Base-by-base conservation (phyloP, 2,329 filamentous ascomycete genomes). In the Chrysoporthe austroafricana region DNA sequence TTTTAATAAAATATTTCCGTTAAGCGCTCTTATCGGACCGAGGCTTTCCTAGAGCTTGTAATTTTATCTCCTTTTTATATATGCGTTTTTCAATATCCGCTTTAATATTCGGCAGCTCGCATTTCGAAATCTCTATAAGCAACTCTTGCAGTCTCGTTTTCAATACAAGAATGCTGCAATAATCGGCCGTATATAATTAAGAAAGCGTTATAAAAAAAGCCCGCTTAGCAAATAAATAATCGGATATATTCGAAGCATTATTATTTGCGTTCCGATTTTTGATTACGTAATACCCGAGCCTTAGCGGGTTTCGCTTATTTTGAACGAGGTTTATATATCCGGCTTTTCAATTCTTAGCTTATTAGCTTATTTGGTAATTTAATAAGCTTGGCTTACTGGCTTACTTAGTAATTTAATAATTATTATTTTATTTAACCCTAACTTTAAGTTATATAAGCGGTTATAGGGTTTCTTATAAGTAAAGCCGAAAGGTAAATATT, bases 231-330 rank as follows among this genome's bases (percentile, higher is more conserved):
- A 44, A 58, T 4, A 76, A 71, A 0, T 81, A 77, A 0, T 79
- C 70, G 0, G 73, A 66, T 0, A 80, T 65, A 0, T 73, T 76
- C 0, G 78, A 78, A 0, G 72, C 65, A 0, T 57, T 70, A 5
- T 84, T 81, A 16, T 84, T 82, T 0, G 81, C 79, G 14, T 83
- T 74, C 0, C 83, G 80, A 42, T 85, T 86, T 63, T 81, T 80
- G 61, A 86, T 80, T 0, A 85, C 73, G 26, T 77, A 84, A 63
- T 85, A 86, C 0, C 84, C 84, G 0, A 86, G 77, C 1, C 77
- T 77, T 0, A 85, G 74, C 1, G 79, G 73, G 1, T 78, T 76
- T 3, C 79, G 76, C 16, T 79, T 81, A 0, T 82, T 82, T 0
- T 63, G 57, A 0, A 85, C 77, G 0, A 84, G 78, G 4, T 84